Percentiles rank a stretch among this genome's conserved stretches.
Conservation (phyloP, 31 red algal species). For the Porphyra umbilicalis region DNA sequence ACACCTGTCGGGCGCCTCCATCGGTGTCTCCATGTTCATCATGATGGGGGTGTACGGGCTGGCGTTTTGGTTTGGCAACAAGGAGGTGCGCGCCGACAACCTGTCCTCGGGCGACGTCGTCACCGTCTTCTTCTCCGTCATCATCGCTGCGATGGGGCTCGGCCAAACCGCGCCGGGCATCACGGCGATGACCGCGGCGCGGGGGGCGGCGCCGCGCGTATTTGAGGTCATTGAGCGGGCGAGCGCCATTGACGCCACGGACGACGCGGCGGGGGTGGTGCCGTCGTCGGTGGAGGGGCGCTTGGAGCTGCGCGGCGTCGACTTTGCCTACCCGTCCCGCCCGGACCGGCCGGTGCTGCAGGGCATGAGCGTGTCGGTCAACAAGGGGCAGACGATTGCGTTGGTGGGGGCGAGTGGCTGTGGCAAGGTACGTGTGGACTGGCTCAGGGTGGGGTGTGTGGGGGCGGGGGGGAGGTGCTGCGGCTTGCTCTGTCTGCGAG, state of each 20-base stretch:
- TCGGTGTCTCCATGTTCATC: constrained; percentile 82
- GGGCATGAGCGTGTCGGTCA: constrained; percentile 39
- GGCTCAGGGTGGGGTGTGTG: too few relatives aligned
- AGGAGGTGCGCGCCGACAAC: constrained; percentile 26
- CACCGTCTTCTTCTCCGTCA: constrained; percentile 76
- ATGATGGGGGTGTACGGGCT: constrained; percentile 72
- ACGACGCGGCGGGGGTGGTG: neutral
- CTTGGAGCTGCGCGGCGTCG: constrained; percentile 10
- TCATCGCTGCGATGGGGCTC: constrained; percentile 77
- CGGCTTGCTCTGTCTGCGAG: neutral
- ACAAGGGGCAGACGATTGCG: constrained; percentile 72
- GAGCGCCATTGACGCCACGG: neutral
- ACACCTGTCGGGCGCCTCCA: constrained; percentile 23
- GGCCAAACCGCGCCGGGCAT: constrained; percentile 51
- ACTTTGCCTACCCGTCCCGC: constrained; percentile 31
- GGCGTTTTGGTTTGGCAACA: constrained; percentile 70
- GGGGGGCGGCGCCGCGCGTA: constrained; percentile 13
- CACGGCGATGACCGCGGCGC: neutral
- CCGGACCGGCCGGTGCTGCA: constrained; percentile 74
- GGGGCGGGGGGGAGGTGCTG: too few relatives aligned
- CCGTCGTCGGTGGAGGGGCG: constrained; percentile 1
- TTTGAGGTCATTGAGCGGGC: constrained; percentile 9
- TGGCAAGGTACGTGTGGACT: neutral
- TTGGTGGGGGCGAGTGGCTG: constrained; percentile 31
- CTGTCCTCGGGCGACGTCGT: constrained; percentile 55